Evolutionary conservation across 108 stramenopile genomes (phyloP), one percentile per base, ranked within the genome.

Genomic region (Chaetoceros muelleri): DNA sequence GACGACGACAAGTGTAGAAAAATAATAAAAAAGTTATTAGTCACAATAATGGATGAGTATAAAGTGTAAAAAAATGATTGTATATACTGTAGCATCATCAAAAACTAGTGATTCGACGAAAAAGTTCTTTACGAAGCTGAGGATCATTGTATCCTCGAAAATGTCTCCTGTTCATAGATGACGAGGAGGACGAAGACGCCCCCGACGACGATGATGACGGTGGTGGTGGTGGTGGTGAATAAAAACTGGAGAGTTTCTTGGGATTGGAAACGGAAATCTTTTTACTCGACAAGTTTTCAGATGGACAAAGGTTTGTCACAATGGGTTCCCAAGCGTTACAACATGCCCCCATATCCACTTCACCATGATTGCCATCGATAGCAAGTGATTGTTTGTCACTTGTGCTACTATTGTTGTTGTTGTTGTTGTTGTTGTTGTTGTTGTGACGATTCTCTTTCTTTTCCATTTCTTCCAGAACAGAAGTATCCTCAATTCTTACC

Each of bases 401-500:
- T n/a, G n/a, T n/a, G n/a, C 60, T 51, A 28, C 50, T 48, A 46
- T 45, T 23, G 2, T 53, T 2, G 46, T 27, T 46, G 55, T 40
- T 30, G 22, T 24, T 24, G 20, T 55, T 21, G 24, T 48, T 47
- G 24, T 44, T 34, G 34, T n/a, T 34, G 10, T 19, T 61, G 10
- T n/a, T 49, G 34, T 53, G 52, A 5, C 26, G 3, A 10, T n/a
- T 44, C 24, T n/a, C n/a, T n/a, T n/a, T 17, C 10, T 3, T 28
- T 10, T 47, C 30, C 45, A 46, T 57, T 20, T 45, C 52, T 24
- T 53, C 23, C 17, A 23, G 13, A 20, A 28, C 50, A 5, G 31
- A 44, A 45, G 44, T 62, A 29, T 40, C 58, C 5, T 70, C 77
- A 57, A 81, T 74, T 13, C 75, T 69, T 25, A 71, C 46, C 25